Conservation (phyloP, 2,329 filamentous ascomycete genomes). For the Xylaria sp. region DNA sequence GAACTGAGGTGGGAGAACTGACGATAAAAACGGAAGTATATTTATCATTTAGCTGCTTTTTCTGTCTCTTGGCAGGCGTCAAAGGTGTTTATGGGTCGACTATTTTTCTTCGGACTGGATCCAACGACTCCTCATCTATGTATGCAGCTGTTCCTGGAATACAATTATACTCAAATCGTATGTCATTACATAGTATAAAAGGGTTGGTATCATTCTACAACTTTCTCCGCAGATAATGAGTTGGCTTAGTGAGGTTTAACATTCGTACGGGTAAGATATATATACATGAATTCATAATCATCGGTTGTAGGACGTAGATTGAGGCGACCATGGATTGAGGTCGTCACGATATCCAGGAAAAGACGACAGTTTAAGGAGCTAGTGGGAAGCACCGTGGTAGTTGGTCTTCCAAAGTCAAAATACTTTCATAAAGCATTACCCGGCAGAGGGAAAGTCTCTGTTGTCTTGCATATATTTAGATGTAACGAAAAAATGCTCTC, state of each 20-base stretch:
- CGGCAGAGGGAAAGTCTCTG: too few relatives aligned
- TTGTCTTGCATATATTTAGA: too few relatives aligned
- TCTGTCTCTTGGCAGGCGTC: constrained; percentile 11
- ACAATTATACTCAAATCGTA: constrained; percentile 11
- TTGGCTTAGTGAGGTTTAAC: not conserved
- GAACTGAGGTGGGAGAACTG: not conserved
- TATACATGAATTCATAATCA: not conserved
- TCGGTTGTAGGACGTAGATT: not conserved
- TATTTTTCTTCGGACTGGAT: constrained; percentile 24
- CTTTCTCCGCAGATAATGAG: not conserved
- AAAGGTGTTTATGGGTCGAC: constrained; percentile 21
- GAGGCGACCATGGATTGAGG: too few relatives aligned
- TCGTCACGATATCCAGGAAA: not conserved
- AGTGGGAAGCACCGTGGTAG: too few relatives aligned
- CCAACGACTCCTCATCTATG: constrained; percentile 1
- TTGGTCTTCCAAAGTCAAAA: too few relatives aligned
- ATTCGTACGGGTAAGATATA: not conserved
- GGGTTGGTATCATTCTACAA: not conserved
- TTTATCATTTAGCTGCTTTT: constrained; percentile 9
- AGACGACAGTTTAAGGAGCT: too few relatives aligned
- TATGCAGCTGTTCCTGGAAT: constrained; percentile 20
- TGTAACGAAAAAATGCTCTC: too few relatives aligned
- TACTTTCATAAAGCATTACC: too few relatives aligned
- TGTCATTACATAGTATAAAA: not conserved
- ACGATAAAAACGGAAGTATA: not conserved